Percentiles rank a stretch among this genome's conserved stretches.
These are phyloP conservation scores for Macrotyloma uniflorum DNA, from an alignment of 306 rosid genomes.

Conservation along the genomic window DNA sequence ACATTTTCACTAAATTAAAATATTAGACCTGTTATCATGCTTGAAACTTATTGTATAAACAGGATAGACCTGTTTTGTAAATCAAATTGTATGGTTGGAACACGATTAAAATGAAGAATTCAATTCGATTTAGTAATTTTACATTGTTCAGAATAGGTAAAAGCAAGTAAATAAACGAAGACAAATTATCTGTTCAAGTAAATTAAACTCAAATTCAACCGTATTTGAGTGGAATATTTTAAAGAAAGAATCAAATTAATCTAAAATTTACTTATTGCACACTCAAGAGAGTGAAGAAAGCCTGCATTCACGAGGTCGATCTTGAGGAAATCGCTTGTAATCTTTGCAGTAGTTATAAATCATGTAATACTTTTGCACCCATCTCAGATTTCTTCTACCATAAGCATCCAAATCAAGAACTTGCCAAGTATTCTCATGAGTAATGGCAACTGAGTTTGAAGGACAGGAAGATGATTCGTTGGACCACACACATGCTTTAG, in stretches of 20 bases:
- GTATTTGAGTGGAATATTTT: neutral
- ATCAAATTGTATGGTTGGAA: neutral
- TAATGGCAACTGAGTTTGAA: neutral
- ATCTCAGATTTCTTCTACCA: slow-evolving; percentile 32
- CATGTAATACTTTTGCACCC: slow-evolving; percentile 37
- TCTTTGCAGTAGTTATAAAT: slow-evolving; percentile 38
- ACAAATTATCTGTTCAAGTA: neutral
- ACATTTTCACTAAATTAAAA: neutral
- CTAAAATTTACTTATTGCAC: neutral
- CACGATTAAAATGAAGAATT: neutral
- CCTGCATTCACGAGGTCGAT: slow-evolving; percentile 41
- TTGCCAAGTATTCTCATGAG: neutral
- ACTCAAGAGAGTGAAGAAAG: slow-evolving; percentile 24
- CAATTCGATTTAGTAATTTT: neutral
- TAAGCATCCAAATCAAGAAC: neutral
- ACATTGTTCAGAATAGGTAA: neutral
- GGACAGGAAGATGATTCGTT: slow-evolving; percentile 17
- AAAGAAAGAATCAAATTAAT: neutral
- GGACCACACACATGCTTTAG: slow-evolving; percentile 38
- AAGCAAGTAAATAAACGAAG: neutral
- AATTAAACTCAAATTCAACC: neutral
- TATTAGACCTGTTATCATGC: neutral
- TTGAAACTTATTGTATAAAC: neutral
- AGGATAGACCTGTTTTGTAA: neutral
- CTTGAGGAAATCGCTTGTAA: slow-evolving; percentile 36